phyloP scores from a whole-genome alignment of 2,329 filamentous ascomycete genomes.

The Trichoderma asperellum region DNA sequence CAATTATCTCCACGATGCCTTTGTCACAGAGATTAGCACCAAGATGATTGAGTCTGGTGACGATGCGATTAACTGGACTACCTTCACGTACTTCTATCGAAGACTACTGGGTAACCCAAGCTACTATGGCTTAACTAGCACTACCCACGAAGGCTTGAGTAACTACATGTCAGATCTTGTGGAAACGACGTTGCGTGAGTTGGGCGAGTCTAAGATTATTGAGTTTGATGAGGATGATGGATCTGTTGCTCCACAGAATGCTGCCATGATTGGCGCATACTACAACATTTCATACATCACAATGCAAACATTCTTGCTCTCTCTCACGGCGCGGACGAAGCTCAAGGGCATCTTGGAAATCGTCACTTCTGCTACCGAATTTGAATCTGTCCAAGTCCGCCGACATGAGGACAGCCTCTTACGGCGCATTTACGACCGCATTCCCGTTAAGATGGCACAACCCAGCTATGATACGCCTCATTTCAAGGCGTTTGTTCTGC shows the following conservation, averaged over 20 bases:
- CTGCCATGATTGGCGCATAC: constrained; percentile 97
- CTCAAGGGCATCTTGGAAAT: constrained; percentile 97
- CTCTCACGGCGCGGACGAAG: constrained; percentile 84
- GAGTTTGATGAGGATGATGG: constrained; percentile 95
- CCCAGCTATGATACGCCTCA: constrained; percentile 89
- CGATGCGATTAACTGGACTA: constrained; percentile 97
- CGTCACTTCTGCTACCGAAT: constrained; percentile 94
- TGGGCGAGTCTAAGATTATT: constrained; percentile 91
- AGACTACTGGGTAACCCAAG: constrained; percentile 93
- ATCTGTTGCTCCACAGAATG: constrained; percentile 84
- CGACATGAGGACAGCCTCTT: constrained; percentile 88
- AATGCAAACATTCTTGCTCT: constrained; percentile 97
- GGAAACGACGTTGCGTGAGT: constrained; percentile 86
- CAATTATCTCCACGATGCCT: constrained; percentile 89
- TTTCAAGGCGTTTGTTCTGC: constrained; percentile 96
- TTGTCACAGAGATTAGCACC: constrained; percentile 95
- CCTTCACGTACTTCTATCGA: constrained; percentile 97
- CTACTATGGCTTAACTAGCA: constrained; percentile 89
- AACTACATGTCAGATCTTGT: constrained; percentile 93
- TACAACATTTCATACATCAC: constrained; percentile 99
- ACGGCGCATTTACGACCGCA: constrained; percentile 88
- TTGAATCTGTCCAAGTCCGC: constrained; percentile 91
- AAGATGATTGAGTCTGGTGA: constrained; percentile 95
- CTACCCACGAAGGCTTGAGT: constrained; percentile 90
- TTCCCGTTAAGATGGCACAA: constrained; percentile 93